These are phyloP conservation scores for Kuraishia molischiana DNA, from an alignment of 805 yeast genomes.

Conservation along the genomic window DNA sequence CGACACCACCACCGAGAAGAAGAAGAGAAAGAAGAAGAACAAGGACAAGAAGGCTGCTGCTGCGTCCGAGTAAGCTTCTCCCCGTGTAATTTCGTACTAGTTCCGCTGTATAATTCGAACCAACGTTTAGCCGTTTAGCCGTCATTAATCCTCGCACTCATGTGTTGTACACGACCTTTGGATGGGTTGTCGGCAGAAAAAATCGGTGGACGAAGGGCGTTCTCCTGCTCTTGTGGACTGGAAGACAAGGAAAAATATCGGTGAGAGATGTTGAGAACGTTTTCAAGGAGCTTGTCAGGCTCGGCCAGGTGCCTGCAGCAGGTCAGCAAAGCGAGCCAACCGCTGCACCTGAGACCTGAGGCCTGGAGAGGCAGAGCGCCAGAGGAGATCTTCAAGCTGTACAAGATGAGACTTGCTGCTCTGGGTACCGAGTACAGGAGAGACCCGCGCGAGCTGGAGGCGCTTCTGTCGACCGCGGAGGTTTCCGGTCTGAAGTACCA, in stretches of 20 bases:
- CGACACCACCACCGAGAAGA: slow-evolving; percentile 28
- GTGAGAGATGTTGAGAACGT: no score
- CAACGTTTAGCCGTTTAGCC: no score
- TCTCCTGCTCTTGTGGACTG: no score
- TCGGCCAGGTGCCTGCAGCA: no score
- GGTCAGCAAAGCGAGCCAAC: no score
- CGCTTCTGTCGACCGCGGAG: slow-evolving; percentile 38
- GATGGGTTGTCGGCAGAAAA: no score
- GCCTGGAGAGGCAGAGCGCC: slow-evolving; percentile 65
- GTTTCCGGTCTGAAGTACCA: slow-evolving; percentile 22
- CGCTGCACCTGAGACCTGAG: slow-evolving; percentile 49
- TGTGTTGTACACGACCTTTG: no score
- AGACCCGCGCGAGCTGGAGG: slow-evolving; percentile 43
- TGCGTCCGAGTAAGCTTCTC: neutral
- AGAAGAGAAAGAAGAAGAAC: slow-evolving; percentile 11
- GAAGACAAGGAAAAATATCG: no score
- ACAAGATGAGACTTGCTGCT: slow-evolving; percentile 44
- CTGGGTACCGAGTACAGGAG: slow-evolving; percentile 42
- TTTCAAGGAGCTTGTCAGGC: no score
- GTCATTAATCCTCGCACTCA: no score
- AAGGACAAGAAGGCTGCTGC: slow-evolving; percentile 5
- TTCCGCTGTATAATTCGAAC: neutral
- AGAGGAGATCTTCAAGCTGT: slow-evolving; percentile 50
- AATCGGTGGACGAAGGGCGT: no score
- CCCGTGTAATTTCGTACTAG: neutral